Base-by-base conservation (phyloP, 495 filamentous ascomycete genomes). In the Neurospora sp. region DNA sequence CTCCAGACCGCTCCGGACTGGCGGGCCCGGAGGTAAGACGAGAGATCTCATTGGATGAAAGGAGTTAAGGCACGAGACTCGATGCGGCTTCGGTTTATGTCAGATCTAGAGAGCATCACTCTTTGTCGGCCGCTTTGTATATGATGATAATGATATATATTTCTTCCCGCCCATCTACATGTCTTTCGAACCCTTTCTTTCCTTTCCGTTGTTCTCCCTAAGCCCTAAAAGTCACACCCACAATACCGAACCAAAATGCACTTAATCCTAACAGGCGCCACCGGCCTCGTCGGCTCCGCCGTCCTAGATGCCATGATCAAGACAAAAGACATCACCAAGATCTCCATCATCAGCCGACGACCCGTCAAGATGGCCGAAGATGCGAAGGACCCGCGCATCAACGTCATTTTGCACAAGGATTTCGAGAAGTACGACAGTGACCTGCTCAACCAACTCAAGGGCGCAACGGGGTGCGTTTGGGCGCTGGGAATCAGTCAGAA, bases 221-320 rank as follows among this genome's bases (percentile, higher is more conserved):
- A 36, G 28, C n/a, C 17, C 39, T 8, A 2, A 10, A 70, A 24
- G 6, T 31, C 15, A 10, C 39, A 73, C 21, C 15, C 2, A 21
- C 28, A 34, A 5, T 21, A 43, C 19, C 71, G 36, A 66, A 11
- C 28, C 24, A 77, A 71, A 48, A 92, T 92, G 90, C 91, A 92
- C 84, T 83, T 94, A 73, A 90, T 94, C 71, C 86, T 93, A 48
- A 93, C 92, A 0, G 92, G 92, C 42, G 91, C 91, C 9, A 94
- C 91, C 0, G 92, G 92, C 74, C 85, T 92, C 5, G 88, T 93
- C 21, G 91, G 92, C 80, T 88, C 87, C 6, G 87, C 82, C 34
- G 87, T 89, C 31, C 85, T 93, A 2, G 86, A 90, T 71, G 83
- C 86, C 71, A 91, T 93, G 85, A 84, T 93, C 72, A 84, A 82